phyloP scores from a whole-genome alignment of 768 basidiomycete genomes.

The Leucogyrophana mollusca region DNA sequence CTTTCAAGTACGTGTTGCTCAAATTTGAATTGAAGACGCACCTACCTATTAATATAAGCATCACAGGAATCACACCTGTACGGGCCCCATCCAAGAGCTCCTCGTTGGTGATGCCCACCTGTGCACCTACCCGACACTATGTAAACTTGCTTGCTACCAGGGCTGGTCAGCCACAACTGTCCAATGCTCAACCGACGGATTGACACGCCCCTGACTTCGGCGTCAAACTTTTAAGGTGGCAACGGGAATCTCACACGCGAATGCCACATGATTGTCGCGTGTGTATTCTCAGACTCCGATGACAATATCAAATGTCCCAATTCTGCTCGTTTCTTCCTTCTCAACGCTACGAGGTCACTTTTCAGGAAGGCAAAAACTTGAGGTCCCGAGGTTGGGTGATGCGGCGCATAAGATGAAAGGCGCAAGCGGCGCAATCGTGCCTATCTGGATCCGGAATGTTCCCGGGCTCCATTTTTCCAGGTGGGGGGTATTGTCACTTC shows the following conservation, averaged over 20 bases:
- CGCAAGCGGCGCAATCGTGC: not conserved
- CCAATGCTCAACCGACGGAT: too few species aligned
- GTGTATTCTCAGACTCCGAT: conserved; percentile 13
- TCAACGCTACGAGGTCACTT: conserved; percentile 7
- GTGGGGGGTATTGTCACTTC: not conserved
- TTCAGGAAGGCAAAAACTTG: not conserved
- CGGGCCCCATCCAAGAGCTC: too few species aligned
- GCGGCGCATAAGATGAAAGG: not conserved
- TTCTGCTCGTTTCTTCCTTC: conserved; percentile 9
- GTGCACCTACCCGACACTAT: too few species aligned
- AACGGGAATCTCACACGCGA: not conserved
- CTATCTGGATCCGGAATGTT: conserved; percentile 2
- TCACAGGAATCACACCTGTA: too few species aligned
- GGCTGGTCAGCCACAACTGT: too few species aligned
- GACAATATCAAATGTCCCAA: conserved; percentile 16
- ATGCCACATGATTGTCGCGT: conserved; percentile 10
- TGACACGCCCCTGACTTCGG: not conserved
- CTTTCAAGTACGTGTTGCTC: too few species aligned
- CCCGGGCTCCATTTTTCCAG: not conserved
- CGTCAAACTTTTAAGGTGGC: not conserved
- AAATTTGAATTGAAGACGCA: too few species aligned
- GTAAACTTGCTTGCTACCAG: too few species aligned
- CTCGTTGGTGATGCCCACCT: too few species aligned
- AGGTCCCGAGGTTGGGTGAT: not conserved
- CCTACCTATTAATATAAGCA: too few species aligned